Base-by-base conservation (phyloP, 805 yeast genomes). In the Pichia rugopelliculosa region DNA sequence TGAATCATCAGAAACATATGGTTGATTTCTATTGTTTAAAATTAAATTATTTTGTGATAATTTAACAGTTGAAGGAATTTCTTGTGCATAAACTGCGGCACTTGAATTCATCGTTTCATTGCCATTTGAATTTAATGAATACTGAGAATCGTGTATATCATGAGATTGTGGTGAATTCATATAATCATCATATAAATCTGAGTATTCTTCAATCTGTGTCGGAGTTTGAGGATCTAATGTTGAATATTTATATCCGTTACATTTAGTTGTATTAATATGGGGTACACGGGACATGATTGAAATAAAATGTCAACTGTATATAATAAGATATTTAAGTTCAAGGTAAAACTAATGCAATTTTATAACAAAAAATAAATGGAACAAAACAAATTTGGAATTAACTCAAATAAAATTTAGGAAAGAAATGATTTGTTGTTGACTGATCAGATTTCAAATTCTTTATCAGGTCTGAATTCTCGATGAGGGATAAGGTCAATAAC, bases 141-240 rank as follows among this genome's bases (percentile, higher is more conserved):
- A 27, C 13, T 27, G 33, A 3, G 33, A 27, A 13, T 11, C 33
- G 12, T 27, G 33, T 10, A 24, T 12, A 23, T 41, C 18, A 15
- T 34, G 44, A 27, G 39, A 21, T 24, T 46, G 42, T 20, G 52
- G 52, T 7, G 54, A 53, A 18, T 52, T 51, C 36, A 62, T 17
- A 41, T 62, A 62, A 22, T 58, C 63, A 33, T 62, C 67, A 42
- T 62, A 62, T 1, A 61, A 44, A 25, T 60, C 64, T 0, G 62
- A 56, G 23, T 54, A 51, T 13, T 61, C 62, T 4, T 48, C 48
- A 46, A 51, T 44, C 18, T 42, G 45, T 8, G 51, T 22, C 30
- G 52, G 39, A 12, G 45, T 30, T 22, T 41, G 34, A 4, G 53
- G 58, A 49, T 53, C 55, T 42, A 53, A 40, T 6, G 44, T 38